Evolutionary conservation across 176 grass and related monocot species (phyloP).

Genomic region (Miscanthus lutarioriparius): DNA sequence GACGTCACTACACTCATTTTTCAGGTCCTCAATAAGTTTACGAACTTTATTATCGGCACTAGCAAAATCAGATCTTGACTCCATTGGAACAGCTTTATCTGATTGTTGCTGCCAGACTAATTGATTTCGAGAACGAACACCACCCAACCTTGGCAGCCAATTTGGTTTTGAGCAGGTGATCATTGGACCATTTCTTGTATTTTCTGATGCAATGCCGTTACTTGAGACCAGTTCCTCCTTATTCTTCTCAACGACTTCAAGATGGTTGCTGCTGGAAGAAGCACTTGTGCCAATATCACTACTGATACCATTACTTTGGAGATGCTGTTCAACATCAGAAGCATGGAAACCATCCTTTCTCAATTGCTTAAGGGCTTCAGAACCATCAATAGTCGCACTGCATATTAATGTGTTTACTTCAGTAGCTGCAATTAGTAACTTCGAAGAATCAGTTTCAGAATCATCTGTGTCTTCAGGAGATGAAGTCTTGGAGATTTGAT

Average conservation of each 20-base stretch:
- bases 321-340: constrained; percentile 21
- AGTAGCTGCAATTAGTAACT: constrained; percentile 37
- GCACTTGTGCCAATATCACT: background rate
- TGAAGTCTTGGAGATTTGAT: constrained; percentile 8
- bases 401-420: constrained; percentile 40
- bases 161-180: constrained; percentile 36
- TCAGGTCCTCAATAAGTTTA: constrained; percentile 61
- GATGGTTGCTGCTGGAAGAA: constrained; percentile 31
- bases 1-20: constrained; percentile 51
- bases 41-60: constrained; percentile 49
- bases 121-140: constrained; percentile 43
- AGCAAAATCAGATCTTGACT: constrained; percentile 52
- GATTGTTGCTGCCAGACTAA: constrained; percentile 43
- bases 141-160: constrained; percentile 27
- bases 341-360: constrained; percentile 32
- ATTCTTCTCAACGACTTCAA: constrained; percentile 16
- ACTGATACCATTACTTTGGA: constrained; percentile 15
- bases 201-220: constrained; percentile 55
- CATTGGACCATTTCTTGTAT: constrained; percentile 23
- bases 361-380: constrained; percentile 17
- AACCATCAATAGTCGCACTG: constrained; percentile 17
- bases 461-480: constrained; percentile 40
- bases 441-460: constrained; percentile 34
- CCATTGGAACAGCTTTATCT: constrained; percentile 32
- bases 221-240: constrained; percentile 29